phyloP scores from a whole-genome alignment of 805 yeast species.

The Starmerella geochares region DNA sequence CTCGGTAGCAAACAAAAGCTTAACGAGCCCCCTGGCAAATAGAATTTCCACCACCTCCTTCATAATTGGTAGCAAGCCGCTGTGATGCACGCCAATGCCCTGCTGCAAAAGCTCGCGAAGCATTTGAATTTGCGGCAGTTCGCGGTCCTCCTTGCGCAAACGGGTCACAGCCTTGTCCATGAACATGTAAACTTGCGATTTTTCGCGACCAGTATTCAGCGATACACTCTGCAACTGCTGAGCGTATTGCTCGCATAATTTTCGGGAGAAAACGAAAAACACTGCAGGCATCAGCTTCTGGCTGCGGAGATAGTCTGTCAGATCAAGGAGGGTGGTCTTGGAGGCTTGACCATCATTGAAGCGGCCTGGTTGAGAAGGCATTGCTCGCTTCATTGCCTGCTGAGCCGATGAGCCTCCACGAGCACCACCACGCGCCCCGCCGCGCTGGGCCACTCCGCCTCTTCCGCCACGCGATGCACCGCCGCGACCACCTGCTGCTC shows the following conservation, averaged over 20 bases:
- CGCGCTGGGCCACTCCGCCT: slow-evolving; percentile 27
- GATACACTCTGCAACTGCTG: slow-evolving; percentile 62
- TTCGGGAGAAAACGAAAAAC: slow-evolving; percentile 84
- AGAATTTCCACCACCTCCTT: slow-evolving; percentile 88
- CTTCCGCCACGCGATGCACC: slow-evolving; percentile 31
- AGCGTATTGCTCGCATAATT: slow-evolving; percentile 88
- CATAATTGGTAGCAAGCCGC: slow-evolving; percentile 85
- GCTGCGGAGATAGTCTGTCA: slow-evolving; percentile 60
- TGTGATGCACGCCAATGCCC: slow-evolving; percentile 94
- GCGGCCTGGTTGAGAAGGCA: slow-evolving; percentile 30
- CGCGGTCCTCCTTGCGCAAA: slow-evolving; percentile 82
- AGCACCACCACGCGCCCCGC: slow-evolving; percentile 30
- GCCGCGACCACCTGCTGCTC: slow-evolving; percentile 30
- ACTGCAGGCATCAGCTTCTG: slow-evolving; percentile 81
- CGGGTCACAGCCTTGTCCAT: slow-evolving; percentile 81
- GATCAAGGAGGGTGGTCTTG: slow-evolving; percentile 63
- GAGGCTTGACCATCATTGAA: slow-evolving; percentile 57
- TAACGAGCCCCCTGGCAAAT: slow-evolving; percentile 75
- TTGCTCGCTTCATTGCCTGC: slow-evolving; percentile 27
- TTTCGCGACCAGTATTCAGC: slow-evolving; percentile 73
- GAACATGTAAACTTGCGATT: slow-evolving; percentile 86
- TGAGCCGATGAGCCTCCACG: slow-evolving; percentile 30
- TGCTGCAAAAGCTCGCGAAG: slow-evolving; percentile 72
- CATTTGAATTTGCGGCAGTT: slow-evolving; percentile 79
- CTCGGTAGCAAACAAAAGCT: slow-evolving; percentile 91